Evolutionary conservation across 176 grass and related monocot genomes (phyloP).

Genomic region (Thalia dealbata): DNA sequence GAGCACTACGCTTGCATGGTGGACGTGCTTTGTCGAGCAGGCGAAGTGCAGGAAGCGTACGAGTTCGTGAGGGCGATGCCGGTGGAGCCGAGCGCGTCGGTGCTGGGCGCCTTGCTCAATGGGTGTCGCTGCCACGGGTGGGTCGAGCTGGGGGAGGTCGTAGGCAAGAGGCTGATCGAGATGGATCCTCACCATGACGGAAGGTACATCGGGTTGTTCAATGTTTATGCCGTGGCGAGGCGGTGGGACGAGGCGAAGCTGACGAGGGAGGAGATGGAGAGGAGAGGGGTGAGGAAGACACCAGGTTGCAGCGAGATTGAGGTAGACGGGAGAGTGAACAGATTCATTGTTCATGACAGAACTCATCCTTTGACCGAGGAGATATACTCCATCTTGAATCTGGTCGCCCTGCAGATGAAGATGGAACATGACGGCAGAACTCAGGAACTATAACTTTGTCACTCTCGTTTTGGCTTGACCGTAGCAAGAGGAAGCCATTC

Average conservation of each 20-base stretch:
- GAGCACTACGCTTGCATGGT: slow-evolving; percentile 66
- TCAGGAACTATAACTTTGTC: neutral
- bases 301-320: slow-evolving; percentile 66
- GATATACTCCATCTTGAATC: slow-evolving; percentile 45
- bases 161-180: slow-evolving; percentile 51
- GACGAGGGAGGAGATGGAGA: slow-evolving; percentile 48
- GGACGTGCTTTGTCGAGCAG: slow-evolving; percentile 60
- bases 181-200: slow-evolving; percentile 57
- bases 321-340: slow-evolving; percentile 22
- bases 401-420: slow-evolving; percentile 47
- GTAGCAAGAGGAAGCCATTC: too few species aligned
- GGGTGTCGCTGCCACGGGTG: slow-evolving; percentile 47
- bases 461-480: too few species aligned
- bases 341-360: slow-evolving; percentile 51
- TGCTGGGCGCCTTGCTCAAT: slow-evolving; percentile 49
- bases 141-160: slow-evolving; percentile 49
- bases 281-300: slow-evolving; percentile 44
- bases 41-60: slow-evolving; percentile 40
- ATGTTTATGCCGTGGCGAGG: slow-evolving; percentile 50
- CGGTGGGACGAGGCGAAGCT: slow-evolving; percentile 53
- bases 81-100: slow-evolving; percentile 43
- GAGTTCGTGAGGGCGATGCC: slow-evolving; percentile 42
- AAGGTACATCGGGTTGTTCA: slow-evolving; percentile 57
- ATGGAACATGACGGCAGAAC: slow-evolving; percentile 23
- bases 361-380: slow-evolving; percentile 28